These are phyloP conservation scores for Trichosporon inkin DNA, from an alignment of 1,284 basidiomycete species.

Conservation along the genomic window DNA sequence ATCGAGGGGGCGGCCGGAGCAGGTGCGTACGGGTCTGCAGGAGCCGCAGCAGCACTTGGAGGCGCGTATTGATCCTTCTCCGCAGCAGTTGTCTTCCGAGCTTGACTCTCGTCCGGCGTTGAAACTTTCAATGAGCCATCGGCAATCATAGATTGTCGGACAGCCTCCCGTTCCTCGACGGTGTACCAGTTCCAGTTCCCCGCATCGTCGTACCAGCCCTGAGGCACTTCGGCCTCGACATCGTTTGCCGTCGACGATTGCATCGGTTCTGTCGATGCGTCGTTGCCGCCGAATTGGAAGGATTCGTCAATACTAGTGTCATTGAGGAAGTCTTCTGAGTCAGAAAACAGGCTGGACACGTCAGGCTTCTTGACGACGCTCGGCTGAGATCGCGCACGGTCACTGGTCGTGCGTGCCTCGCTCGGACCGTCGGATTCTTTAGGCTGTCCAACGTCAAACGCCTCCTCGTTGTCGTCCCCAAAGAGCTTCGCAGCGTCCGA, in stretches of 20 bases:
- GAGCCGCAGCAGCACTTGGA: conserved; percentile 13
- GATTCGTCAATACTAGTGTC: conserved; percentile 39
- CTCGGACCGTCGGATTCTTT: background rate
- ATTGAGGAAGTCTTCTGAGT: conserved; percentile 15
- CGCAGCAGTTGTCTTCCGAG: background rate
- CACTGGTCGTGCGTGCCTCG: background rate
- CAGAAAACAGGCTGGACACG: conserved; percentile 6
- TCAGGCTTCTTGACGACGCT: background rate
- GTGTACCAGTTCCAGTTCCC: conserved; percentile 46
- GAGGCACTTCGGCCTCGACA: conserved; percentile 40
- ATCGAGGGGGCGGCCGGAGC: conserved; percentile 20
- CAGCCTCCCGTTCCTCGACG: conserved; percentile 41
- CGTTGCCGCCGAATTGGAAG: conserved; percentile 19
- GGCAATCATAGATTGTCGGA: conserved; percentile 35
- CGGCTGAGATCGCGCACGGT: background rate
- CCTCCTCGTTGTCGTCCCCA: conserved; percentile 15
- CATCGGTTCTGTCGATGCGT: background rate
- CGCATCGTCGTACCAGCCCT: conserved; percentile 46
- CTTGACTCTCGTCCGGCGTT: background rate
- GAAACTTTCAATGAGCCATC: conserved; percentile 11
- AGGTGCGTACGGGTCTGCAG: conserved; percentile 4
- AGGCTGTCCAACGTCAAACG: conserved; percentile 18
- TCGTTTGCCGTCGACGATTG: conserved; percentile 6
- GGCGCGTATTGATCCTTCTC: conserved; percentile 6
- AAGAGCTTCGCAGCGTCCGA: conserved; percentile 17